Evolutionary conservation across 768 basidiomycete species (phyloP), one percentile per base, ranked within the genome.

Genomic region (Saitozyma sp.): DNA sequence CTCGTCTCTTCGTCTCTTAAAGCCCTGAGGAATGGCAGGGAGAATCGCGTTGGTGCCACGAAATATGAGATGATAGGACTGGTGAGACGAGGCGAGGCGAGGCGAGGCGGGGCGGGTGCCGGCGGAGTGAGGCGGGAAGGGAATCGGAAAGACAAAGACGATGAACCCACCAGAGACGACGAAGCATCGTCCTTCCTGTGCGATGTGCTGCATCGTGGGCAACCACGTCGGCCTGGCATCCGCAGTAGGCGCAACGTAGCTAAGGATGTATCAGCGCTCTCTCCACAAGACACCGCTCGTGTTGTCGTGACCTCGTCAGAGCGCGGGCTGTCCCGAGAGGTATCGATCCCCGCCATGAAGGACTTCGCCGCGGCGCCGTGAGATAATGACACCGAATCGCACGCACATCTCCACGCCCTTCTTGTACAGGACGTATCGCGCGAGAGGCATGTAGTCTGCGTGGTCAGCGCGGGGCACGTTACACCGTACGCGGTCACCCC

Each of bases 381-480:
- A 5, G 29, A 29, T 2, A 5, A 29, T 29, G 29, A 29, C 29
- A 29, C 29, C 29, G 29, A 5, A 29, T 5, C 45, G n/a, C 5
- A 65, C 61, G 56, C 50, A 70, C 69, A 70, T 64, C 48, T 70
- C 69, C 3, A 70, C 69, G 20, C 69, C 69, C 49, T 70, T 70
- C 43, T 65, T 62, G 48, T 70, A 70, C 42, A 70, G 59, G 39
- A 65, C 54, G 57, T 70, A 70, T 50, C 69, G 17, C 14, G 63
- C 66, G n/a, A 70, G 61, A 2, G 65, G 69, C 69, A 70, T 70
- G 42, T 56, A 67, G 48, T 70, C 69, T 70, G 13, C 45, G 11
- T 17, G 45, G n/a, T 46, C 45, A 46, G 45, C 45, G n/a, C 45
- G 45, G 17, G 9, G 7, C 39, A 17, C 10, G n/a, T 14, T 41